A percentile compares a stretch with the other conserved stretches of the same genome.
Evolutionary conservation across 805 yeast species (phyloP).

Genomic region (Candida berthetii): DNA sequence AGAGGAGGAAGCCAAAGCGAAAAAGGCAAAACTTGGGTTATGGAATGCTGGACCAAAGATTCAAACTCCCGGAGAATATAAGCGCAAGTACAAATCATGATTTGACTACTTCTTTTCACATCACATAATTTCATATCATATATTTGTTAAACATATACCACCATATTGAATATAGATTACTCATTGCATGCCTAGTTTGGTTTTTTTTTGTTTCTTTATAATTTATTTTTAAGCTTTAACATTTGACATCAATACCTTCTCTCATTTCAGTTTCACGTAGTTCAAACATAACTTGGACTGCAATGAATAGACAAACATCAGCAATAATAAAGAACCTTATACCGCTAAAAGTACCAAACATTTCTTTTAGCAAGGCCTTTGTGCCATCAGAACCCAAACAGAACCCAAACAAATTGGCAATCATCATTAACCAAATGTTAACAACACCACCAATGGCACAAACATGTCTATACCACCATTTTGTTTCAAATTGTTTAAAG

Average conservation of each 20-base stretch:
- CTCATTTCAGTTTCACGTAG: conserved; percentile 81
- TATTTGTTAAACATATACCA: background rate
- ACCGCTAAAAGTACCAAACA: conserved; percentile 71
- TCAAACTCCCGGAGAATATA: conserved; percentile 77
- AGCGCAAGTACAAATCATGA: conserved; percentile 32
- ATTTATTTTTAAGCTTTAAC: too few species aligned
- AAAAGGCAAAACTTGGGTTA: conserved; percentile 50
- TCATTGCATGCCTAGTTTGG: background rate
- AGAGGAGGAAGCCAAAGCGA: conserved; percentile 55
- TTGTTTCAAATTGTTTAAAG: conserved; percentile 30
- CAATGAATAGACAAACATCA: conserved; percentile 67
- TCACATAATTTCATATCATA: background rate
- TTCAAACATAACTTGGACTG: conserved; percentile 92
- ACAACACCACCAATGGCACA: conserved; percentile 85
- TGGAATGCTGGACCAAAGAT: conserved; percentile 48
- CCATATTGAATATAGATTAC: background rate
- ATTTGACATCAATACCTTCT: conserved; percentile 74
- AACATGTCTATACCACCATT: conserved; percentile 71
- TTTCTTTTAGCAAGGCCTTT: conserved; percentile 51
- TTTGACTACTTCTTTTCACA: background rate
- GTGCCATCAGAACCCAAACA: conserved; percentile 91
- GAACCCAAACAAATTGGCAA: conserved; percentile 92
- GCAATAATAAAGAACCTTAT: conserved; percentile 54
- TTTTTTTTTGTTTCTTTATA: too few species aligned
- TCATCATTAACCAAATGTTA: conserved; percentile 97